Evolutionary conservation across 768 basidiomycete genomes (phyloP).

Genomic region (Boletellus ananiceps): DNA sequence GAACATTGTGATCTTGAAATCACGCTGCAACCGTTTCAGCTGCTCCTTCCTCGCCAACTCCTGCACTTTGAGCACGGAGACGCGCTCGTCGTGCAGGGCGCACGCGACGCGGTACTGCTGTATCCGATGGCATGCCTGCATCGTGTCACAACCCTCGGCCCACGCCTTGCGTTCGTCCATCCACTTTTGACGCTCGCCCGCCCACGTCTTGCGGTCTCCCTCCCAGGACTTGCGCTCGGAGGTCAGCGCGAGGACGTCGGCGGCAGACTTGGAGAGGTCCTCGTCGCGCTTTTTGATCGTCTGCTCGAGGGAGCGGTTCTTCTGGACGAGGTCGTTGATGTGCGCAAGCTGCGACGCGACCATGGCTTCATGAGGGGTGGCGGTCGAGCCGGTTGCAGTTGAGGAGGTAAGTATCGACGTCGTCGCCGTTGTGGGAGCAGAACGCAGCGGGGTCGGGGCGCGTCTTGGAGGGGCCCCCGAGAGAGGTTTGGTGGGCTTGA

Average conservation of each 20-base stretch:
- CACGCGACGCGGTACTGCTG: conserved; percentile 55
- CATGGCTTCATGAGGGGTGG: conserved; percentile 42
- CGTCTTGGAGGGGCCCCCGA: conserved; percentile 15
- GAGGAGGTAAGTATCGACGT: conserved; percentile 25
- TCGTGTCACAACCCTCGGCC: conserved; percentile 57
- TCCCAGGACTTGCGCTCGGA: conserved; percentile 36
- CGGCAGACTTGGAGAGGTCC: conserved; percentile 37
- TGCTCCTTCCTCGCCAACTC: conserved; percentile 54
- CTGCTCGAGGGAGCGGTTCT: conserved; percentile 61
- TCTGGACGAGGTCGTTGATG: conserved; percentile 69
- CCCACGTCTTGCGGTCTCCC: conserved; percentile 24
- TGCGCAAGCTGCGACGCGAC: conserved; percentile 60
- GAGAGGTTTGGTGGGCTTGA: conserved; percentile 17
- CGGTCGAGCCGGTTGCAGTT: conserved; percentile 26
- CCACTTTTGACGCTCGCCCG: conserved; percentile 36
- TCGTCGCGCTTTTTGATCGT: conserved; percentile 51
- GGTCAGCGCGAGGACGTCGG: conserved; percentile 32
- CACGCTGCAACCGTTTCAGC: conserved; percentile 55
- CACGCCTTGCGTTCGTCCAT: conserved; percentile 52
- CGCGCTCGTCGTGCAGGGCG: conserved; percentile 51
- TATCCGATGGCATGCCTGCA: conserved; percentile 61
- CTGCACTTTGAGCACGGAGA: conserved; percentile 49
- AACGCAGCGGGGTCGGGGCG: conserved; percentile 19
- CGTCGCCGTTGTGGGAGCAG: conserved; percentile 19
- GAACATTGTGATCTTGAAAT: conserved; percentile 65